These are phyloP conservation scores for Geranium rotundifolium DNA, from an alignment of 345 rosid genomes.

Conservation along the genomic window DNA sequence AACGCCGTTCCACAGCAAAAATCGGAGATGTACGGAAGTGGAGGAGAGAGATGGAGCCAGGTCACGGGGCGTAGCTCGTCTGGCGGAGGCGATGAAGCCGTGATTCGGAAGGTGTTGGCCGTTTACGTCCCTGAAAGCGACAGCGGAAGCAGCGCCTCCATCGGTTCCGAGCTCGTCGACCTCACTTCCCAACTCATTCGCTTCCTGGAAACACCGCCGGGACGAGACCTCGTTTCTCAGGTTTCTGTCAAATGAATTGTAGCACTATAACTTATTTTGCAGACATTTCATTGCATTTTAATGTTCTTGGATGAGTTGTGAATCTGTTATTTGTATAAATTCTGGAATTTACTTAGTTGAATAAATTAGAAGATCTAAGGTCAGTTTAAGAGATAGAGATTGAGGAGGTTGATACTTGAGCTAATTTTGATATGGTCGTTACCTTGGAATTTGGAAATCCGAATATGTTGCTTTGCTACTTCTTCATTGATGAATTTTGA, in stretches of 20 bases:
- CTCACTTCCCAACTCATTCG: conserved; percentile 49
- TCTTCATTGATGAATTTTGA: background rate
- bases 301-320: background rate
- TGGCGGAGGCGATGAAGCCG: conserved; percentile 16
- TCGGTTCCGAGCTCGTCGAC: conserved; percentile 39
- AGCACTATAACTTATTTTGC: background rate
- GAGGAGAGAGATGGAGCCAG: conserved; percentile 13
- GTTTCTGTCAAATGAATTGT: conserved; percentile 15
- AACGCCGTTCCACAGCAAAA: too few relatives aligned
- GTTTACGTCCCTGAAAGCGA: conserved; percentile 38
- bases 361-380: too few relatives aligned
- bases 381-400: too few relatives aligned
- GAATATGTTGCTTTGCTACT: background rate
- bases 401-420: background rate
- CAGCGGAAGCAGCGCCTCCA: conserved; percentile 26
- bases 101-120: conserved; percentile 31
- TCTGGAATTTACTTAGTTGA: background rate
- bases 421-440: background rate
- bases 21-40: conserved; percentile 15
- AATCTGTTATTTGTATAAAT: too few relatives aligned
- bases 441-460: background rate
- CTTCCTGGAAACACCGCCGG: conserved; percentile 50
- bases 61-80: conserved; percentile 10
- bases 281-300: too few relatives aligned
- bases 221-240: conserved; percentile 48